Evolutionary conservation across 306 rosid genomes (phyloP).

Genomic region (Vicia villosa): DNA sequence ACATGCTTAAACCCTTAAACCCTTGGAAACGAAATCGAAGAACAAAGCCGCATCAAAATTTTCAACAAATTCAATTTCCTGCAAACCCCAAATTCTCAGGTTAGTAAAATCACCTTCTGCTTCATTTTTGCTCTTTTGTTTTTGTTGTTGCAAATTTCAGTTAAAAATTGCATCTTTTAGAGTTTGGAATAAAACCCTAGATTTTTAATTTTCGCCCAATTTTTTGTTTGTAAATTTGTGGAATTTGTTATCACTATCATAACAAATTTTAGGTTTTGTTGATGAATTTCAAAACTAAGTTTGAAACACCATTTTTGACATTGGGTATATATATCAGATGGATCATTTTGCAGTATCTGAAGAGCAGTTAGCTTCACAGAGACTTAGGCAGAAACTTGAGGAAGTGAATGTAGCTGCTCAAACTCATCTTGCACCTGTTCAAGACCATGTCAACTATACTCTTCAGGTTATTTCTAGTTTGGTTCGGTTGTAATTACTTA

Average conservation of each 20-base stretch:
- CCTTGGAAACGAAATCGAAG: background rate
- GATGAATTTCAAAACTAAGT: background rate
- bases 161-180: background rate
- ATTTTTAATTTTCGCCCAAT: background rate
- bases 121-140: background rate
- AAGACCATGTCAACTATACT: conserved; percentile 90
- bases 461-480: conserved; percentile 66
- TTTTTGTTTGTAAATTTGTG: background rate
- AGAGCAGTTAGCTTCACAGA: conserved; percentile 73
- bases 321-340: conserved; percentile 42
- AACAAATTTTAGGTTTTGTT: background rate
- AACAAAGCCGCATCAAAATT: conserved; percentile 12
- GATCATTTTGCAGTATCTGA: conserved; percentile 70
- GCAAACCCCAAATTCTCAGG: background rate
- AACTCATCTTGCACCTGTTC: conserved; percentile 66
- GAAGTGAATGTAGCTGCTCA: conserved; percentile 86
- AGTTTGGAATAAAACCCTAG: background rate
- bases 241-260: too few species aligned
- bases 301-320: conserved; percentile 14
- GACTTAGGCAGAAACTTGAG: conserved; percentile 69
- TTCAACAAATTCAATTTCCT: background rate
- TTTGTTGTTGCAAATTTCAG: conserved; percentile 2
- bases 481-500: background rate
- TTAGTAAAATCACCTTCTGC: background rate
- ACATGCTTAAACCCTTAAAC: conserved; percentile 16